phyloP scores from a whole-genome alignment of 768 basidiomycete species.

The Collybia mongolica region DNA sequence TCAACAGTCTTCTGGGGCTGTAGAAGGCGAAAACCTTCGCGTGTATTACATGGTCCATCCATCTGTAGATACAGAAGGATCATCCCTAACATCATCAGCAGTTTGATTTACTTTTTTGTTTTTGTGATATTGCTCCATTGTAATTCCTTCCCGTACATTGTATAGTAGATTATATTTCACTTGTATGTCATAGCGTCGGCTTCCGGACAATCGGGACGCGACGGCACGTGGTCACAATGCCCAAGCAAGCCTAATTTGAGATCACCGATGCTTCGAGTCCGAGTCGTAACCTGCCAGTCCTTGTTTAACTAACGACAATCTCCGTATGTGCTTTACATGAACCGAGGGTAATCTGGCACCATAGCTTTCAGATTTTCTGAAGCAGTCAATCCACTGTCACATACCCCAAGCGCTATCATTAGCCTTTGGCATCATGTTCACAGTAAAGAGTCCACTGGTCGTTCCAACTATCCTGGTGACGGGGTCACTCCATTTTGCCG shows the following conservation, averaged over 20 bases:
- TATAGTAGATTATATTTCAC: neutral
- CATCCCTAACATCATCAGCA: slow-evolving; percentile 38
- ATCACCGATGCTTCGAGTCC: too few species aligned
- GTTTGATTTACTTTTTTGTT: slow-evolving; percentile 1
- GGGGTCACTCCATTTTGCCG: slow-evolving; percentile 62
- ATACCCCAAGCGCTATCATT: too few species aligned
- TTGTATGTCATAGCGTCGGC: neutral
- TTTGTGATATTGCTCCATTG: slow-evolving; percentile 14
- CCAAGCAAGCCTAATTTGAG: too few species aligned
- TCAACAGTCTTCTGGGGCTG: slow-evolving; percentile 45
- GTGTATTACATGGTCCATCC: slow-evolving; percentile 92
- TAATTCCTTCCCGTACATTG: slow-evolving; percentile 14
- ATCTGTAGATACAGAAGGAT: slow-evolving; percentile 71
- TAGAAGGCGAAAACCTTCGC: slow-evolving; percentile 58
- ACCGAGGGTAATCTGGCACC: too few species aligned
- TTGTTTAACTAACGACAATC: too few species aligned
- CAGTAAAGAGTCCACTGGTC: slow-evolving; percentile 39
- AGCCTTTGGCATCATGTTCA: slow-evolving; percentile 44
- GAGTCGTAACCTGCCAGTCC: too few species aligned
- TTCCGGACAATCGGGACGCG: too few species aligned
- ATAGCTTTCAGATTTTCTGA: too few species aligned
- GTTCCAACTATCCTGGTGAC: slow-evolving; percentile 60
- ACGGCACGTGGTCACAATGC: too few species aligned
- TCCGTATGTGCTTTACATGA: too few species aligned
- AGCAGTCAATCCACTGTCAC: too few species aligned